Evolutionary conservation across 2,329 filamentous ascomycete species (phyloP).

Genomic region (Aspergillus sp.): DNA sequence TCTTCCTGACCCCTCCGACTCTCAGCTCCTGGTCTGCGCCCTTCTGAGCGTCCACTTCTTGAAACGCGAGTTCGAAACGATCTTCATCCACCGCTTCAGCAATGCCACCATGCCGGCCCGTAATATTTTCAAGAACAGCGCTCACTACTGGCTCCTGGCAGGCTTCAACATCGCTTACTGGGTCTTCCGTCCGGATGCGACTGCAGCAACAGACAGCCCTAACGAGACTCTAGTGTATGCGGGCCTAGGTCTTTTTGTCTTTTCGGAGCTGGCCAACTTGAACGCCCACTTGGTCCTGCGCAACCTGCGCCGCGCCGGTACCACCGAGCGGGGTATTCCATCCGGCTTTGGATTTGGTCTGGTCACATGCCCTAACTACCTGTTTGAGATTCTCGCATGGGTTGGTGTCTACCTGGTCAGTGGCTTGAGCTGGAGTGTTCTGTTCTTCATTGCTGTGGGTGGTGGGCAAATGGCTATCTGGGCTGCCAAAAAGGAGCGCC

Average conservation of each 20-base stretch:
- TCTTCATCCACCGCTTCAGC: constrained; percentile 93
- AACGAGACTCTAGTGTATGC: constrained; percentile 54
- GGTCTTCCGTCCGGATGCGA: constrained; percentile 70
- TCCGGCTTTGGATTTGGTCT: constrained; percentile 73
- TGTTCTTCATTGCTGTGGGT: constrained; percentile 68
- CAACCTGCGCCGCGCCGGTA: constrained; percentile 67
- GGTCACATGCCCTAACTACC: constrained; percentile 96
- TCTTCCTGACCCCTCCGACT: constrained; percentile 50
- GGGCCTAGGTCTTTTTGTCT: constrained; percentile 64
- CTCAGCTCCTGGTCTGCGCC: constrained; percentile 65
- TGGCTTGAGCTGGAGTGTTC: constrained; percentile 65
- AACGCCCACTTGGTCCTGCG: constrained; percentile 73
- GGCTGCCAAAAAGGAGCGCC: constrained; percentile 86
- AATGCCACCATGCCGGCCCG: constrained; percentile 82
- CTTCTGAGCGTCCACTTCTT: constrained; percentile 78
- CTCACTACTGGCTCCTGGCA: constrained; percentile 85
- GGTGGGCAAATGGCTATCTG: constrained; percentile 74
- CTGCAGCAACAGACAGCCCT: constrained; percentile 50
- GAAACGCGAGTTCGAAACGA: constrained; percentile 91
- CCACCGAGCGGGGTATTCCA: constrained; percentile 82
- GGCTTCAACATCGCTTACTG: constrained; percentile 77
- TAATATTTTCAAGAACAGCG: constrained; percentile 93
- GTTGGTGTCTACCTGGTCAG: constrained; percentile 71
- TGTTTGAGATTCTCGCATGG: constrained; percentile 88
- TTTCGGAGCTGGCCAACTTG: constrained; percentile 76